These are phyloP conservation scores for Arthrobotrys entomopaga DNA, from an alignment of 2,329 filamentous ascomycete species.

Conservation along the genomic window DNA sequence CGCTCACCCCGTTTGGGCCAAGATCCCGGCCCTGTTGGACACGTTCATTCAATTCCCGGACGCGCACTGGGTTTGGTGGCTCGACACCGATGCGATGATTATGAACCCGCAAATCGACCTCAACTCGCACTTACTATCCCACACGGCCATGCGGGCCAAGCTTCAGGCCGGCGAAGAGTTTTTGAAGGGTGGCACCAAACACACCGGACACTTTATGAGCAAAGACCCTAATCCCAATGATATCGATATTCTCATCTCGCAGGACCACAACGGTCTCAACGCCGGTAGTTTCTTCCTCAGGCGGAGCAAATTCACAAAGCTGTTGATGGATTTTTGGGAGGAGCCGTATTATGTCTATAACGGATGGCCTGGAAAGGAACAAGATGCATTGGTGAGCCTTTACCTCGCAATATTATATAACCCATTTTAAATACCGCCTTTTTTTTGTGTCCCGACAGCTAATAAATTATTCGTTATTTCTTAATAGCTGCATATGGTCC, in stretches of 20 bases:
- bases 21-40: conserved; percentile 63
- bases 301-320: conserved; percentile 61
- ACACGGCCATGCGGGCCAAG: conserved; percentile 58
- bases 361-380: conserved; percentile 61
- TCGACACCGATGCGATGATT: conserved; percentile 63
- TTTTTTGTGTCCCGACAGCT: not conserved
- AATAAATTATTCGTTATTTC: not conserved
- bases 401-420: no score
- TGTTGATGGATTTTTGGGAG: conserved; percentile 62
- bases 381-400: conserved; percentile 60
- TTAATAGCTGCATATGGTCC: conserved; percentile 59
- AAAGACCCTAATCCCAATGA: conserved; percentile 58
- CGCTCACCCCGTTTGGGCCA: conserved; percentile 62
- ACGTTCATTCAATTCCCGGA: conserved; percentile 62
- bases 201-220: conserved; percentile 58
- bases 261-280: conserved; percentile 63
- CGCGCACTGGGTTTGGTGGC: conserved; percentile 63
- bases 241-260: conserved; percentile 62
- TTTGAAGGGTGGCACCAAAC: conserved; percentile 58
- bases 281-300: conserved; percentile 63
- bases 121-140: conserved; percentile 60
- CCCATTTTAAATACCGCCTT: no score
- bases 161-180: conserved; percentile 59
- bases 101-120: conserved; percentile 62
- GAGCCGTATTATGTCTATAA: conserved; percentile 61